Conservation (phyloP, 2,329 filamentous ascomycete species). For the Aspergillus intermedius region DNA sequence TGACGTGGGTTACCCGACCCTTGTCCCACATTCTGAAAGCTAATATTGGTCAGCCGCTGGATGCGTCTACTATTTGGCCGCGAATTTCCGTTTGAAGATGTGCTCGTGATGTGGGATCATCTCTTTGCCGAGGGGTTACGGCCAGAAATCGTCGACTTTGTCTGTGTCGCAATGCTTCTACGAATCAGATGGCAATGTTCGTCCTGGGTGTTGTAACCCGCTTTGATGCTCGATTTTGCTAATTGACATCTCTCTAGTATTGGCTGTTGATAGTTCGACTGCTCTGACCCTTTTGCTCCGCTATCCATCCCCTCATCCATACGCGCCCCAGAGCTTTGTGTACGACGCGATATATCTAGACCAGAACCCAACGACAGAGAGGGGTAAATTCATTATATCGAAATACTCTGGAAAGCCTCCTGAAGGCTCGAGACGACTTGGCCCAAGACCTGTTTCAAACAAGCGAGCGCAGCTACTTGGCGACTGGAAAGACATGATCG, state of each 20-base stretch:
- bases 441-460: conserved; percentile 10
- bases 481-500: conserved; percentile 23
- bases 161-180: conserved; percentile 91
- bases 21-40: neutral
- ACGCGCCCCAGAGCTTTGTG: conserved; percentile 71
- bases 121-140: conserved; percentile 80
- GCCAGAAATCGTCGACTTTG: conserved; percentile 73
- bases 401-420: conserved; percentile 44
- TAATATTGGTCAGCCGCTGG: conserved; percentile 62
- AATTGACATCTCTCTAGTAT: conserved; percentile 46
- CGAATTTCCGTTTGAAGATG: conserved; percentile 83
- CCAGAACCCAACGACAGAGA: conserved; percentile 37
- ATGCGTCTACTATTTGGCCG: conserved; percentile 86
- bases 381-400: conserved; percentile 39
- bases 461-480: conserved; percentile 21
- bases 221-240: conserved; percentile 19
- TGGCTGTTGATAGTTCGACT: conserved; percentile 80
- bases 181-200: conserved; percentile 83
- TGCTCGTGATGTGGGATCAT: conserved; percentile 81
- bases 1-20: conserved; percentile 58
- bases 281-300: conserved; percentile 76
- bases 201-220: conserved; percentile 24
- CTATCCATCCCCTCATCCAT: conserved; percentile 64
- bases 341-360: conserved; percentile 65
- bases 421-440: conserved; percentile 21